phyloP scores from a whole-genome alignment of 2,329 filamentous ascomycete genomes.

The Penicillium janthinellum region DNA sequence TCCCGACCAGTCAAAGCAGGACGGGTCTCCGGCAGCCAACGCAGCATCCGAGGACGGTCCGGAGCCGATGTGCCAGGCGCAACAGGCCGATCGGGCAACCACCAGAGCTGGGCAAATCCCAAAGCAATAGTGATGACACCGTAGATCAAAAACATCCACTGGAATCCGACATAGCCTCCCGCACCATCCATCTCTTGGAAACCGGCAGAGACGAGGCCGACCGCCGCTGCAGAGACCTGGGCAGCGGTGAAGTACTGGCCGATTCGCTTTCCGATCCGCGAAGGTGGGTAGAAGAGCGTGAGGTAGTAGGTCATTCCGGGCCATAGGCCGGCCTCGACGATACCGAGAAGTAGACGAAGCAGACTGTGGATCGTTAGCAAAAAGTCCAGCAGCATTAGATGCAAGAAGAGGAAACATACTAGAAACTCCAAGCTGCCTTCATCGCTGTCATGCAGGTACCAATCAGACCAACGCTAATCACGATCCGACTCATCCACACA shows the following conservation, averaged over 20 bases:
- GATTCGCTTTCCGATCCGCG: constrained; percentile 81
- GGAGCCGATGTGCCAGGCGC: constrained; percentile 56
- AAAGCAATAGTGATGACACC: constrained; percentile 73
- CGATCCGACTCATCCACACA: constrained; percentile 90
- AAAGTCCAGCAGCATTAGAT: background rate
- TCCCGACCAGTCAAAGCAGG: constrained; percentile 77
- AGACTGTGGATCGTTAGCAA: constrained; percentile 44
- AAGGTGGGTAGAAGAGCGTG: constrained; percentile 87
- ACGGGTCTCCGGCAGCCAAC: constrained; percentile 67
- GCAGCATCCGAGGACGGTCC: constrained; percentile 47
- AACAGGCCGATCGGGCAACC: constrained; percentile 81
- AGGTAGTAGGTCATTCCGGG: constrained; percentile 93
- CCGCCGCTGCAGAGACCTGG: constrained; percentile 85
- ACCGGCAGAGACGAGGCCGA: constrained; percentile 84
- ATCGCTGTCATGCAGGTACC: constrained; percentile 83
- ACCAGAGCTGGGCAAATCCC: constrained; percentile 77
- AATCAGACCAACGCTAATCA: constrained; percentile 82
- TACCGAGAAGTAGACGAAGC: constrained; percentile 79
- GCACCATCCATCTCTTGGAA: constrained; percentile 88
- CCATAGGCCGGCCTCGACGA: constrained; percentile 93
- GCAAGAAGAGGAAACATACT: constrained; percentile 51
- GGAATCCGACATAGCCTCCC: constrained; percentile 69
- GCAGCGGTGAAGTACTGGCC: constrained; percentile 87
- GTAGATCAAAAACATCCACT: constrained; percentile 82
- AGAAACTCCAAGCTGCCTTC: constrained; percentile 79